Base-by-base conservation (phyloP, 306 rosid species). In the Cicer chorassanicum region DNA sequence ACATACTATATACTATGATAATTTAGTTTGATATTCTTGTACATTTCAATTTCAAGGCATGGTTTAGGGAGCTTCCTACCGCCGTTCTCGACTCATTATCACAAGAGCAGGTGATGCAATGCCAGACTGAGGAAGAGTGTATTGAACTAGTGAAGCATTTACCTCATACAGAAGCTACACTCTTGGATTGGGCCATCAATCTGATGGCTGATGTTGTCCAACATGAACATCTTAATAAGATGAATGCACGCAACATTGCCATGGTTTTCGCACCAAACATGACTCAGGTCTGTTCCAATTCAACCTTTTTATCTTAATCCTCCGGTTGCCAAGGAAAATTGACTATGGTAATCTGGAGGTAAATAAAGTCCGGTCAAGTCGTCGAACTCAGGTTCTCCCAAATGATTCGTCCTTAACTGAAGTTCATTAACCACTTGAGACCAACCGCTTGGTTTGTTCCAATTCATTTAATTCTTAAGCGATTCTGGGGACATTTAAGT, bases 221-320 rank as follows among this genome's bases (percentile, higher is more conserved):
- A 65, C 86, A 84, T 13, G 96, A 91, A 84, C 76, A 88, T 81
- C 73, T 88, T 40, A 91, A 93, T 88, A 93, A 89, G 87, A 93
- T 91, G 98, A 92, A 89, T 9, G 97, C 90, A 2, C 91, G 84
- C 74, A 93, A 93, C 68, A 79, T 93, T 9, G 97, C 97, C 73
- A 87, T 89, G 97, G 96, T 93, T 89, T 93, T 93, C 78, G 97
- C 98, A 6, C 98, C 98, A 16, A 93, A 93, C 86, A 93, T 93
- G 98, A 93, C 98, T 84, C 90, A 88, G 91, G 98, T 89, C 36
- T 66, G 85, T 79, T 46, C 68, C 49, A 16, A 72, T 60, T 29
- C 36, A 29, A 29, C 36, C 3, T 29, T 29, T 29, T 29, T 29
- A 29, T 29, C 36, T 29, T 3, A 29, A 29, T 29, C 36, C 5